Conservation (phyloP, 2,329 filamentous ascomycete species). For the Colletotrichum horii region DNA sequence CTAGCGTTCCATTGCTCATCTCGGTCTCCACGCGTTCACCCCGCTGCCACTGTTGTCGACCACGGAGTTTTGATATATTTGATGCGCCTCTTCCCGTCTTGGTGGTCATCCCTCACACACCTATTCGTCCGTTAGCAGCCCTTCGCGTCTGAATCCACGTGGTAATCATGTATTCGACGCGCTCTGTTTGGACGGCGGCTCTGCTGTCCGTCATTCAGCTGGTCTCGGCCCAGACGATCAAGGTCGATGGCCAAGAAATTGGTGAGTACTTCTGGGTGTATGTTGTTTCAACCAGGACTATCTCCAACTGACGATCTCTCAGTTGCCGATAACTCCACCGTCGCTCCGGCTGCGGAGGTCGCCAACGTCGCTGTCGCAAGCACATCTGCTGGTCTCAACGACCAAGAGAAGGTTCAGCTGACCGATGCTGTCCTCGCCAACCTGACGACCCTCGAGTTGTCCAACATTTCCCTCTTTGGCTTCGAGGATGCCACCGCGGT, state of each 20-base stretch:
- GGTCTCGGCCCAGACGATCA: constrained; percentile 28
- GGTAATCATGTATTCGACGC: constrained; percentile 16
- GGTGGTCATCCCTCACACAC: neutral
- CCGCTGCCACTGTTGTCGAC: neutral
- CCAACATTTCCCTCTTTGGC: constrained; percentile 34
- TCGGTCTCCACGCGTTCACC: constrained; percentile 1
- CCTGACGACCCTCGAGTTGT: constrained; percentile 32
- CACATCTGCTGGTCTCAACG: constrained; percentile 3
- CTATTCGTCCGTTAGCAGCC: neutral
- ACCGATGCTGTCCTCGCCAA: constrained; percentile 37
- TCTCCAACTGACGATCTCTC: neutral
- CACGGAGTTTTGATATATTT: constrained; percentile 1
- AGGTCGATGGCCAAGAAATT: constrained; percentile 26
- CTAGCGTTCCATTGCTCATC: constrained; percentile 12
- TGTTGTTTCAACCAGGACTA: neutral
- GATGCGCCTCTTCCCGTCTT: constrained; percentile 1
- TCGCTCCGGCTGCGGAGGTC: constrained; percentile 26
- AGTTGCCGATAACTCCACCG: constrained; percentile 26
- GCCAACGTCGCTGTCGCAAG: neutral
- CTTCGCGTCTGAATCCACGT: constrained; percentile 2
- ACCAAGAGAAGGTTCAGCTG: constrained; percentile 33
- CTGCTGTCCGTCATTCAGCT: constrained; percentile 10
- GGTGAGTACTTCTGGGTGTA: constrained; percentile 17
- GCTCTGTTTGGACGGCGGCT: constrained; percentile 15
- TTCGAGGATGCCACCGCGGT: constrained; percentile 30